A percentile compares a stretch with the other conserved stretches of the same genome.
Evolutionary conservation across 257 asterid species (phyloP).

Genomic region (Gynochthodes officinalis): DNA sequence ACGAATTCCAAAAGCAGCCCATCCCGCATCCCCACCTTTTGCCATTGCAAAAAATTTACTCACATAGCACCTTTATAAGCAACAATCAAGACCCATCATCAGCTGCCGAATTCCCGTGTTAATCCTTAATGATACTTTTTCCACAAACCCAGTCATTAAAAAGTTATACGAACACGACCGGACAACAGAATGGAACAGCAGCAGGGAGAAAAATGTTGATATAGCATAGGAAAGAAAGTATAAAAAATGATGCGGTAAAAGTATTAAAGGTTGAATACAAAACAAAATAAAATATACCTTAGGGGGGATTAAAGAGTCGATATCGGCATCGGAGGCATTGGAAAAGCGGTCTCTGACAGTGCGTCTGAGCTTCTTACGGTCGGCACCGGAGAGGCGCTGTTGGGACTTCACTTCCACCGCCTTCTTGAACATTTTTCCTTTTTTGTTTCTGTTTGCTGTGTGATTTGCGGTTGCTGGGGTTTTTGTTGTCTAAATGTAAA

Average conservation of each 20-base stretch:
- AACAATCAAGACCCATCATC: too few relatives aligned
- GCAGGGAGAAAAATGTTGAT: not conserved
- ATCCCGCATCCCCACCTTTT: too few relatives aligned
- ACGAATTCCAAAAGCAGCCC: not conserved
- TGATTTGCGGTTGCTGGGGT: not conserved
- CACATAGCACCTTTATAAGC: too few relatives aligned
- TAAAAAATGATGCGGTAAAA: too few relatives aligned
- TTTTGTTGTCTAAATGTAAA: too few relatives aligned
- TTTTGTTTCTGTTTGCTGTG: not conserved
- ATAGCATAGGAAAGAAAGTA: not conserved
- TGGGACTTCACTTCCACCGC: constrained; percentile 79
- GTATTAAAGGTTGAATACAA: too few relatives aligned
- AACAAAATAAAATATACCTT: constrained; percentile 43
- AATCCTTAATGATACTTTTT: too few relatives aligned
- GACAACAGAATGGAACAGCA: too few relatives aligned
- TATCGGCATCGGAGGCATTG: constrained; percentile 60
- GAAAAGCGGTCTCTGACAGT: constrained; percentile 63
- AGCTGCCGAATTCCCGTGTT: too few relatives aligned
- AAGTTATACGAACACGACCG: not conserved
- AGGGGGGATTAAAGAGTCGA: constrained; percentile 79
- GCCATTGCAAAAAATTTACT: too few relatives aligned
- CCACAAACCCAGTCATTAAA: too few relatives aligned
- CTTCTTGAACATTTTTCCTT: constrained; percentile 83
- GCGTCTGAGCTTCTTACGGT: constrained; percentile 89
- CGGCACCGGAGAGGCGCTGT: constrained; percentile 92